These are phyloP conservation scores for Rhodotorula taiwanensis DNA, from an alignment of 768 basidiomycete genomes.

Conservation along the genomic window DNA sequence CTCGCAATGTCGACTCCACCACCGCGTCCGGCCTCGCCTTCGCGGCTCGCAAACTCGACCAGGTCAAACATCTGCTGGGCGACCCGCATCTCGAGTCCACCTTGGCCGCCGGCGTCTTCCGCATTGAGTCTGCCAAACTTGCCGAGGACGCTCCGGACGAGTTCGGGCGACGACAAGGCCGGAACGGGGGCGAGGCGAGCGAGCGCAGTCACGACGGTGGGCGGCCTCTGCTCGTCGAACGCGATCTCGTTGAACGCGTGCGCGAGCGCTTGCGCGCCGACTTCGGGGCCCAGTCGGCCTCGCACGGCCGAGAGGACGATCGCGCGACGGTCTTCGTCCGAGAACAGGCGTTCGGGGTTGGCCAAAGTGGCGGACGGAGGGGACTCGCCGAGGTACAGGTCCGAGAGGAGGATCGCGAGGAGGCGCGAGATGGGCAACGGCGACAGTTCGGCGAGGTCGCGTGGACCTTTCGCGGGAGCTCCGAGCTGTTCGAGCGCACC, in stretches of 20 bases:
- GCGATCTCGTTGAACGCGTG: conserved; percentile 36
- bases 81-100: conserved; percentile 29
- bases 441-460: conserved; percentile 74
- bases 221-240: conserved; percentile 3
- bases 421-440: conserved; percentile 69
- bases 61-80: conserved; percentile 28
- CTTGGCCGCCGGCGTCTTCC: conserved; percentile 5
- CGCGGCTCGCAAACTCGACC: conserved; percentile 25
- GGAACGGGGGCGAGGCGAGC: conserved; percentile 21
- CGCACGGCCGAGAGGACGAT: conserved; percentile 17
- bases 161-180: conserved; percentile 13
- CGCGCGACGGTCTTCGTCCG: conserved; percentile 14
- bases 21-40: conserved; percentile 19
- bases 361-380: not conserved
- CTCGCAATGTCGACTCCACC: conserved; percentile 15
- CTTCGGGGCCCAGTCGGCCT: conserved; percentile 19
- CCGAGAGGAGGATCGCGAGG: conserved; percentile 69
- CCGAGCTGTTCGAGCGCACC: conserved; percentile 77
- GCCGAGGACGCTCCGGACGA: conserved; percentile 15
- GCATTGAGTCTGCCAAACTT: conserved; percentile 4
- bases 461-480: conserved; percentile 76
- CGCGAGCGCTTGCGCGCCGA: conserved; percentile 24
- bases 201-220: conserved; percentile 12
- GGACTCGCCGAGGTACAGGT: conserved; percentile 41
- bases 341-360: conserved; percentile 1